phyloP scores from a whole-genome alignment of 352 stramenopile species.

The Saprolegnia parasitica region DNA sequence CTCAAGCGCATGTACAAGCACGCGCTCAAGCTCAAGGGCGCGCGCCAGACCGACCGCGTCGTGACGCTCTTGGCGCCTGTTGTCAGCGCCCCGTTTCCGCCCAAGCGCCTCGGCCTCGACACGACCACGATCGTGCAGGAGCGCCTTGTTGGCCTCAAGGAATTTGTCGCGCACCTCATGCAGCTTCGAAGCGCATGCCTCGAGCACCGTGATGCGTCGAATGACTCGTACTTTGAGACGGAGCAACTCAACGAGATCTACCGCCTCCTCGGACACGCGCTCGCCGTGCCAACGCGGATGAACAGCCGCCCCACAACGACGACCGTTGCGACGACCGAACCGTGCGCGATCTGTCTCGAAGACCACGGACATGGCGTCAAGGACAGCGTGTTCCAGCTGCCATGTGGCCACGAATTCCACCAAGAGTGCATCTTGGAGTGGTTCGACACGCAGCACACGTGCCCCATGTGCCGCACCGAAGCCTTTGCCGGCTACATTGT shows the following conservation, averaged over 20 bases:
- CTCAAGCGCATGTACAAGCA: slow-evolving; percentile 2
- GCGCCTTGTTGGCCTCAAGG: slow-evolving; percentile 3
- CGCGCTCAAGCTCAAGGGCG: not conserved
- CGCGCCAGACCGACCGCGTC: not conserved
- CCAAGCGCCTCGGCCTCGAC: not conserved
- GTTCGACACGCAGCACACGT: slow-evolving; percentile 35
- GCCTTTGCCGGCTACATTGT: not conserved
- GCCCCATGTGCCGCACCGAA: slow-evolving; percentile 13
- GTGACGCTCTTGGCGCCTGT: not conserved
- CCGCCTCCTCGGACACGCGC: slow-evolving; percentile 3
- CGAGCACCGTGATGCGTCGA: not conserved
- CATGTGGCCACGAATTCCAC: slow-evolving; percentile 63
- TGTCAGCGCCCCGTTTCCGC: not conserved
- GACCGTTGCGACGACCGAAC: not conserved
- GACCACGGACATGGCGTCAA: not conserved
- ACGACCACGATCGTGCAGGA: not conserved
- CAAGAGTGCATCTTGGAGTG: slow-evolving; percentile 73
- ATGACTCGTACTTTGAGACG: not conserved
- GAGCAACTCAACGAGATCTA: slow-evolving; percentile 4
- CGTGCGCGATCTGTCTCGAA: slow-evolving; percentile 9
- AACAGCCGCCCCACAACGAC: not conserved
- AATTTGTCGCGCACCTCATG: slow-evolving; percentile 11
- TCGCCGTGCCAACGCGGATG: not conserved
- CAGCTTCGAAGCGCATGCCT: not conserved
- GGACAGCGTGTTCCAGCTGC: slow-evolving; percentile 32